Percentiles rank a stretch among this genome's conserved stretches.
Evolutionary conservation across 768 basidiomycete genomes (phyloP).

Genomic region (Leucocoprinus leucothites): DNA sequence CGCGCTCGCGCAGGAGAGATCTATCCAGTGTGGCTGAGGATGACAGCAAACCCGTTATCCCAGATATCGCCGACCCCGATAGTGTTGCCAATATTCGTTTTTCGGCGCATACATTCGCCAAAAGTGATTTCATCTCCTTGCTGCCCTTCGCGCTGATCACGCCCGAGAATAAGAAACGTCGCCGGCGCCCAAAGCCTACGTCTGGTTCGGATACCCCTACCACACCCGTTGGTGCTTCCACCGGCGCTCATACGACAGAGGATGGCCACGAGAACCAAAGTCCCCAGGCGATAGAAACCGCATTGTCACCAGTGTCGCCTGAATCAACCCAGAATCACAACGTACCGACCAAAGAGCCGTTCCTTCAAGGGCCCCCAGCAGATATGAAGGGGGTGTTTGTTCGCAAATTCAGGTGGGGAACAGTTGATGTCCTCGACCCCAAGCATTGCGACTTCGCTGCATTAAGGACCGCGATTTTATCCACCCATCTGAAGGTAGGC

Average conservation of each 20-base stretch:
- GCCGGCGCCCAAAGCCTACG: slow-evolving; percentile 28
- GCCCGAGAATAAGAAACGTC: slow-evolving; percentile 54
- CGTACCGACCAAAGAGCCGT: slow-evolving; percentile 30
- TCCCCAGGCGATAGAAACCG: slow-evolving; percentile 22
- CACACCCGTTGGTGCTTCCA: slow-evolving; percentile 18
- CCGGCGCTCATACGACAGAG: slow-evolving; percentile 34
- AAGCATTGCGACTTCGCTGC: slow-evolving; percentile 86
- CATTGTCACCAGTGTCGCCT: slow-evolving; percentile 31
- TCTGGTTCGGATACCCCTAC: slow-evolving; percentile 27
- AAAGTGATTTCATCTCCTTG: slow-evolving; percentile 50
- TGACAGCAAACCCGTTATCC: slow-evolving; percentile 52
- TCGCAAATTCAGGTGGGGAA: slow-evolving; percentile 86
- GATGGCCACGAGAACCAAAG: slow-evolving; percentile 30
- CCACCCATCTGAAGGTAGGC: slow-evolving; percentile 81
- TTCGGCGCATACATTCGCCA: slow-evolving; percentile 66
- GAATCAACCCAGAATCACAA: slow-evolving; percentile 30
- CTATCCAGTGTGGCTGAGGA: slow-evolving; percentile 57
- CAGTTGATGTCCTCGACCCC: slow-evolving; percentile 81
- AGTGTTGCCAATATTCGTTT: slow-evolving; percentile 77
- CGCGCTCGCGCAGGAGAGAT: slow-evolving; percentile 65
- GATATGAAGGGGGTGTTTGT: slow-evolving; percentile 73
- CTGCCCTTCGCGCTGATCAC: slow-evolving; percentile 81
- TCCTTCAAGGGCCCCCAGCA: slow-evolving; percentile 56
- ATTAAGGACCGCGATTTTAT: slow-evolving; percentile 78
- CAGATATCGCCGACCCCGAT: slow-evolving; percentile 59